Base-by-base conservation (phyloP, 2,329 filamentous ascomycete genomes). In the Zymoseptoria tritici region DNA sequence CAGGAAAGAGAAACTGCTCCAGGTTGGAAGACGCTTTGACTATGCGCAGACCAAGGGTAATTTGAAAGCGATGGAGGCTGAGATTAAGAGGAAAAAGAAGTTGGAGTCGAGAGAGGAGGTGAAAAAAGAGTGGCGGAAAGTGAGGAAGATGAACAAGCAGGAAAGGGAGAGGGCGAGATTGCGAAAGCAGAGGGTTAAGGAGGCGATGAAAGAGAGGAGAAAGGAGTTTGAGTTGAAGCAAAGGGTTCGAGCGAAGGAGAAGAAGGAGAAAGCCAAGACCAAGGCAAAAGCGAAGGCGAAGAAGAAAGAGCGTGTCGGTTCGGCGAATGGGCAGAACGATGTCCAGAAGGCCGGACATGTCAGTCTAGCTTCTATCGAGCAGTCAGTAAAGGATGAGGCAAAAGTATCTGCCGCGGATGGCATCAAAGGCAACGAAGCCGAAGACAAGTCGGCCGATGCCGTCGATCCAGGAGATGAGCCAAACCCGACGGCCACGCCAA, bases 11-110 rank as follows among this genome's bases (percentile, higher is more conserved):
- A 95, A 95, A 73, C 80, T 95, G 1, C 79, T 86, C 1, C 79
- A 84, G 9, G 84, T 88, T n/a, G 87, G 87, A 1, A 78, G 85
- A 56, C 85, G 85, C 1, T 89, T 89, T 62, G 87, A 90, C 64
- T 79, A 89, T 5, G 86, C 87, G 0, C 85, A 89, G 71, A 82
- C 83, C 63, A 89, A 88, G 70, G 85, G 83, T 3, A 78, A 81
- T 6, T 76, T 83, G 49, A 65, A 78, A 4, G 79, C 82, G 49
- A 78, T 80, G 59, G 81, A 84, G 58, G 77, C 73, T 53, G 74
- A 77, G 4, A 74, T 75, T 59, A 75, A 71, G 60, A 74, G 73
- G 52, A 67, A 73, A 55, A 73, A 74, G 24, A 74, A 75, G 50
- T 49, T 56, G 42, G 69, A 75, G 50, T 66, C 73, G 29, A 75